Evolutionary conservation across 306 rosid genomes (phyloP), one percentile per base, ranked within the genome.

Genomic region (Dryas alaskensis): DNA sequence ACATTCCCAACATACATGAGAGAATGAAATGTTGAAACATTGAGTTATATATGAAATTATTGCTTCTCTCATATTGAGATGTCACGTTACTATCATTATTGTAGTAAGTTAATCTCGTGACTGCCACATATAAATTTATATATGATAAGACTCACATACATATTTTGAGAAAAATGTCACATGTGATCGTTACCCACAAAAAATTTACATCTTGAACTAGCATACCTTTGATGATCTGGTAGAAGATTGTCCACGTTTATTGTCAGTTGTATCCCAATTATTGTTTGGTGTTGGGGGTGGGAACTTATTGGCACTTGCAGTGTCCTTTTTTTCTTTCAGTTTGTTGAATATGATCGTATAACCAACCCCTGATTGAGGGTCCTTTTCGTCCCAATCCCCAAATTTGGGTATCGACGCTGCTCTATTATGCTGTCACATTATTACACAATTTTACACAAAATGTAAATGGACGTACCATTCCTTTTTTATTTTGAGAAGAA

Each of bases 361-460:
- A 4, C 81, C 82, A 52, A 86, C 92, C 46, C 92, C 92, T 39
- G 90, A 75, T 43, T 43, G 60, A 4, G 85, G 84, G 52, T 88
- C 85, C 6, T 48, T 53, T 27, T 78, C 88, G 73, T 88, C 88
- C 92, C 90, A 86, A 43, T 66, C 81, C 14, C 90, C 90, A 44
- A 88, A 88, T 81, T 88, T 83, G 44, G 90, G 89, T 60, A 88
- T 40, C 22, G 84, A 61, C 5, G 73, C 45, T 48, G 46, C 69
- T 69, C 77, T 74, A 3, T 76, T 79, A 63, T 71, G 83, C 83
- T 81, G 77, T 70, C 25, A 52, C 10, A 5, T 17, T 9, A 14
- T n/a, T 57, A 57, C 51, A 12, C 0, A 22, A 62, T 61, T 37
- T 40, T 16, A 7, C 42, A 22, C 10, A 55, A n/a, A 7, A 46